Conservation (phyloP, 2,329 filamentous ascomycete genomes). For the Neofusicoccum kwambonambiense region DNA sequence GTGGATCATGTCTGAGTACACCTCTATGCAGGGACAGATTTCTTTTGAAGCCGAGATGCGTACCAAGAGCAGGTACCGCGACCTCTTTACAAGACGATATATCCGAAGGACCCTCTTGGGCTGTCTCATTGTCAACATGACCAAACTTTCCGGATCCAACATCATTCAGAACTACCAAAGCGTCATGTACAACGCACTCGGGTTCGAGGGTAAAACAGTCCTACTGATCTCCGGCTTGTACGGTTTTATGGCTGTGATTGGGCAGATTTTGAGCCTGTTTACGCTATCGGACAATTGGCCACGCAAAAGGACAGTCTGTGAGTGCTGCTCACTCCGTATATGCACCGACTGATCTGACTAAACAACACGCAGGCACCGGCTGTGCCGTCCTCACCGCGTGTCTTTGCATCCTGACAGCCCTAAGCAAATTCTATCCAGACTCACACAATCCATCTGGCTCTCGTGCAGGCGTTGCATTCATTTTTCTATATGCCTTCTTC, state of each 20-base stretch:
- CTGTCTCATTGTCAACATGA: constrained; percentile 36
- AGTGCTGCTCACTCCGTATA: neutral
- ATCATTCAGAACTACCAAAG: constrained; percentile 42
- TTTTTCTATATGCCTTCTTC: constrained; percentile 38
- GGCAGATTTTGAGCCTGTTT: constrained; percentile 34
- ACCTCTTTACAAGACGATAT: constrained; percentile 29
- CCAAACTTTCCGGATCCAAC: constrained; percentile 35
- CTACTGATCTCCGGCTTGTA: constrained; percentile 38
- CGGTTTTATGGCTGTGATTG: constrained; percentile 39
- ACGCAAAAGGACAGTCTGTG: constrained; percentile 29
- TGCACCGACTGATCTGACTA: too few species aligned
- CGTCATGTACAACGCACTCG: constrained; percentile 36
- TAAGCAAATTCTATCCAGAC: constrained; percentile 22
- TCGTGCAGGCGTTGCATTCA: constrained; percentile 36
- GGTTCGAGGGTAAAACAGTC: constrained; percentile 32
- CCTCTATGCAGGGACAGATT: constrained; percentile 33
- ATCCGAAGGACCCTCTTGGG: constrained; percentile 34
- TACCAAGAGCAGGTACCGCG: constrained; percentile 14
- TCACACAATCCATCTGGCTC: constrained; percentile 27
- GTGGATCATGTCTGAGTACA: constrained; percentile 27
- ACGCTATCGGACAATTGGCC: constrained; percentile 37
- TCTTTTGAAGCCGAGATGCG: constrained; percentile 27
- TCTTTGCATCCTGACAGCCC: constrained; percentile 30
- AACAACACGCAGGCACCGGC: constrained; percentile 24
- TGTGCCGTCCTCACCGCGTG: constrained; percentile 28